Conservation (phyloP, 768 basidiomycete genomes). For the Cantharellus cinnabarinus region DNA sequence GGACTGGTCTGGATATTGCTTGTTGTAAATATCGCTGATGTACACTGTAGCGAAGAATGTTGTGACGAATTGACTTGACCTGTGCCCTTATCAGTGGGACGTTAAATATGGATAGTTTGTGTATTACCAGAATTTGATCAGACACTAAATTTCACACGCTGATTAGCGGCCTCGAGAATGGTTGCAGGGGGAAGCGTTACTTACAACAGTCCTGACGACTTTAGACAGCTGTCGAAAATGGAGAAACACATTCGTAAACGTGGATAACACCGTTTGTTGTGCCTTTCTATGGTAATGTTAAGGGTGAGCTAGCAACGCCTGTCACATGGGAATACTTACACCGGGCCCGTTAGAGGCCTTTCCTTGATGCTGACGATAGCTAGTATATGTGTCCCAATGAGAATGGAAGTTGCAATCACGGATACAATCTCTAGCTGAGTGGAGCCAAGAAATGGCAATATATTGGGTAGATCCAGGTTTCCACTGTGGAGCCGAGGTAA, state of each 20-base stretch:
- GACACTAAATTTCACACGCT: slow-evolving; percentile 1
- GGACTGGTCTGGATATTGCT: background rate
- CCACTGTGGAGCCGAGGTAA: background rate
- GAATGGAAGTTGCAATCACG: background rate
- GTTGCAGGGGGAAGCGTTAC: slow-evolving; percentile 14
- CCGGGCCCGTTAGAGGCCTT: background rate
- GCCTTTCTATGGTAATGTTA: background rate
- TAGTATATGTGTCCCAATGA: background rate
- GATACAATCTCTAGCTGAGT: slow-evolving; percentile 3
- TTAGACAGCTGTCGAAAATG: slow-evolving; percentile 21
- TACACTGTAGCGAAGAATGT: slow-evolving; percentile 8
- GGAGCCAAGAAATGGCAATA: slow-evolving; percentile 1
- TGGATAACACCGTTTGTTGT: background rate
- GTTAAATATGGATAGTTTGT: background rate
- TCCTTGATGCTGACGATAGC: slow-evolving; percentile 1
- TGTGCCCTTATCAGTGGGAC: background rate
- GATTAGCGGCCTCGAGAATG: background rate
- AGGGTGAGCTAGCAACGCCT: background rate
- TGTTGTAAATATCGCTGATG: slow-evolving; percentile 5
- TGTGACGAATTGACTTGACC: slow-evolving; percentile 2
- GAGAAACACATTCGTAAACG: background rate
- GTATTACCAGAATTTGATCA: slow-evolving; percentile 24
- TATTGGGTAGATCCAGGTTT: background rate
- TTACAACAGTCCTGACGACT: slow-evolving; percentile 60
- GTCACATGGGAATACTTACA: background rate